These are phyloP conservation scores for Stipa capillata DNA, from an alignment of 176 grass and related monocot genomes.

Conservation along the genomic window DNA sequence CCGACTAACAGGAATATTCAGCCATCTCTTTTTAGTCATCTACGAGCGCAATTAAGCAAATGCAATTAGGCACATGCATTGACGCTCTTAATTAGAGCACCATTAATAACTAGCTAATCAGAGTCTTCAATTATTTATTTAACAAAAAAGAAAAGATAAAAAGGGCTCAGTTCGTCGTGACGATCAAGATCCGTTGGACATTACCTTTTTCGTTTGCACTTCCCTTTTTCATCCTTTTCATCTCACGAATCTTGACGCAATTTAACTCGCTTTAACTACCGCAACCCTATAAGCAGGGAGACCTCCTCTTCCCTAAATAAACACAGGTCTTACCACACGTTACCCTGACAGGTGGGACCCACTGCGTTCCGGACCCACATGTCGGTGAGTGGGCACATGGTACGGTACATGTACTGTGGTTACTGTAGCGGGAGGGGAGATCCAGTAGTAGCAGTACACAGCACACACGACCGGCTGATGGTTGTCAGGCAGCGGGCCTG, in stretches of 20 bases:
- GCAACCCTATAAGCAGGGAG: neutral
- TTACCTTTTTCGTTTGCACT: neutral
- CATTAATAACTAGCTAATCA: too few relatives aligned
- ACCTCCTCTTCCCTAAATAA: neutral
- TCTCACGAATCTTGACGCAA: neutral
- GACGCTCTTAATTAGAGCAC: too few relatives aligned
- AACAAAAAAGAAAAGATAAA: too few relatives aligned
- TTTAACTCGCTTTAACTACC: conserved; percentile 5
- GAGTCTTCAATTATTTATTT: too few relatives aligned
- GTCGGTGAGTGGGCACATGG: fast-evolving
- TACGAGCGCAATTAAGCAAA: too few relatives aligned
- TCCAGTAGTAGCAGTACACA: neutral
- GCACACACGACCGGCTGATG: neutral
- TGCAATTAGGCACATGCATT: too few relatives aligned
- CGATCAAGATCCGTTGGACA: conserved; percentile 6
- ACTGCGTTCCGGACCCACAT: fast-evolving
- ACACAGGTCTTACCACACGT: fast-evolving
- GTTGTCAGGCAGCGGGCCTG: conserved; percentile 5
- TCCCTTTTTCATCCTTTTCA: neutral
- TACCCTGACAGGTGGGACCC: fast-evolving
- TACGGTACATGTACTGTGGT: too few relatives aligned
- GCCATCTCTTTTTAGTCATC: too few relatives aligned
- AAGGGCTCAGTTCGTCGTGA: neutral
- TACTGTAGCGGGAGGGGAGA: neutral
- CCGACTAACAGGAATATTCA: too few relatives aligned